phyloP scores from a whole-genome alignment of 1,284 basidiomycete genomes.

The Cryptococcus sp. region DNA sequence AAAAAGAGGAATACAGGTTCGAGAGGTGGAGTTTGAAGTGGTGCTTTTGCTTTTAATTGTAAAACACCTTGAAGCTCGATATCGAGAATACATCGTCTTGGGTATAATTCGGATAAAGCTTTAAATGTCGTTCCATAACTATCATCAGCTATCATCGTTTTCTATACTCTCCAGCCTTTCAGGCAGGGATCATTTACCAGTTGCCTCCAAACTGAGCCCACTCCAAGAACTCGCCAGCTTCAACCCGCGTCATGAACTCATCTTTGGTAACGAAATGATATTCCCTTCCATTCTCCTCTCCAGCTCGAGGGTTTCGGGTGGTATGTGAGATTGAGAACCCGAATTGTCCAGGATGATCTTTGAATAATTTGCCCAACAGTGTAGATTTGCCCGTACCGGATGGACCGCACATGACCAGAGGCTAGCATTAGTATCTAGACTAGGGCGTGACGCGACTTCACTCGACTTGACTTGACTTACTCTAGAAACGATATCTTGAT shows the following conservation, averaged over 20 bases:
- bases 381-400: conserved; percentile 20
- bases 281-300: conserved; percentile 68
- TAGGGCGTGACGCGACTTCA: too few species aligned
- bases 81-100: conserved; percentile 82
- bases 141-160: not conserved
- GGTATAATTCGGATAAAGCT: conserved; percentile 57
- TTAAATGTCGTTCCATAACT: conserved; percentile 80
- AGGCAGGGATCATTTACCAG: conserved; percentile 51
- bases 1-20: conserved; percentile 91
- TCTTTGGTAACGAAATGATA: conserved; percentile 57
- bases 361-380: conserved; percentile 70
- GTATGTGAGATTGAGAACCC: conserved; percentile 97
- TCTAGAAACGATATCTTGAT: conserved; percentile 25
- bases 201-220: conserved; percentile 81
- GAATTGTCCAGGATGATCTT: conserved; percentile 76
- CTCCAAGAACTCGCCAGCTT: conserved; percentile 57
- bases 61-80: conserved; percentile 96
- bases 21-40: conserved; percentile 57
- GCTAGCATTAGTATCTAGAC: too few species aligned
- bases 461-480: too few species aligned
- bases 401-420: conserved; percentile 63
- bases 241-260: conserved; percentile 53
- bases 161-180: not conserved
- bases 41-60: conserved; percentile 68
- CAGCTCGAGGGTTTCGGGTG: conserved; percentile 76